These are phyloP conservation scores for Arachis stenosperma DNA, from an alignment of 306 rosid species.

Conservation along the genomic window DNA sequence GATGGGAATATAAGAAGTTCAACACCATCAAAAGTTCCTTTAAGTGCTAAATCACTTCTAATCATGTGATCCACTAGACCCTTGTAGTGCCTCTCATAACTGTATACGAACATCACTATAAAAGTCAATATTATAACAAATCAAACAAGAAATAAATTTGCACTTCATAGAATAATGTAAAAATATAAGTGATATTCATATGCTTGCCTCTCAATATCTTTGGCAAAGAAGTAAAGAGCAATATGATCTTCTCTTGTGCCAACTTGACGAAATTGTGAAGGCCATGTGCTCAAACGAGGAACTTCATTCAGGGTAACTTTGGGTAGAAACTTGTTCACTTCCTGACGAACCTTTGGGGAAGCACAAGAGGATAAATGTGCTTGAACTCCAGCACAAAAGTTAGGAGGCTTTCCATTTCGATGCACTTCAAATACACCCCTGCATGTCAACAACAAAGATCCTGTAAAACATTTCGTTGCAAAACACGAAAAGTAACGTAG, in stretches of 20 bases:
- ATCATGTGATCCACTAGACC: conserved; percentile 76
- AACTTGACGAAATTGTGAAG: conserved; percentile 72
- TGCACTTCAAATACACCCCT: conserved; percentile 94
- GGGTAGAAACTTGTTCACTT: conserved; percentile 59
- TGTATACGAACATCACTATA: conserved; percentile 44
- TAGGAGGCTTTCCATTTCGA: conserved; percentile 63
- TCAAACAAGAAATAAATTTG: conserved; percentile 24
- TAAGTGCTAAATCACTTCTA: conserved; percentile 85
- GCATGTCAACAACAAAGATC: conserved; percentile 42
- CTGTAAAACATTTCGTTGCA: conserved; percentile 21
- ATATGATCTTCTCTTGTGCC: conserved; percentile 85
- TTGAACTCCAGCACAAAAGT: conserved; percentile 71
- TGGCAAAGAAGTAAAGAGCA: conserved; percentile 96
- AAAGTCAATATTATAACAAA: conserved; percentile 16
- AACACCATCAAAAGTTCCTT: conserved; percentile 72
- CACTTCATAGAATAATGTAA: conserved; percentile 3
- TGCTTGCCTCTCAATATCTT: conserved; percentile 71
- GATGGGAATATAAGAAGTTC: conserved; percentile 93
- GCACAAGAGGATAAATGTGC: conserved; percentile 91
- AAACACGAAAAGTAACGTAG: conserved; percentile 15
- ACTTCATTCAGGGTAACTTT: conserved; percentile 72
- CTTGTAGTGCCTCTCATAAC: conserved; percentile 81
- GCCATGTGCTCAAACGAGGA: conserved; percentile 88
- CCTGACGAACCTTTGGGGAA: conserved; percentile 81
- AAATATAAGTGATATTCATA: conserved; percentile 23